phyloP scores from a whole-genome alignment of 2,329 filamentous ascomycete genomes.

The Graphilbum fragrans region DNA sequence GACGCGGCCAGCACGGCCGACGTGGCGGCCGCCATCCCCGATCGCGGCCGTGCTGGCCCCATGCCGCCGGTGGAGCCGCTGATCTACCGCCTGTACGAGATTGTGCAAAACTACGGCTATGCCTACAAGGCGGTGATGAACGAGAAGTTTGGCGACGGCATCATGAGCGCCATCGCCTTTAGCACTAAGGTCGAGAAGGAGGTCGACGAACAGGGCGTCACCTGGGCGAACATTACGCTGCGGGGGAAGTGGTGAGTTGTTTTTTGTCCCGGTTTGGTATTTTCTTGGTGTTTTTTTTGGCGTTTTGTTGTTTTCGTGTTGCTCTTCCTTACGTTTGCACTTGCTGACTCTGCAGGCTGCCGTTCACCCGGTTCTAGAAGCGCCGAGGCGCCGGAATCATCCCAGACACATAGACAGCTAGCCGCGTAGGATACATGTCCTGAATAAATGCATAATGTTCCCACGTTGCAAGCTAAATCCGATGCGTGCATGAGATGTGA shows the following conservation, averaged over 20 bases:
- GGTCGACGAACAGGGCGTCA: slow-evolving; percentile 65
- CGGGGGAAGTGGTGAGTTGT: slow-evolving; percentile 66
- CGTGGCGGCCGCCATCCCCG: slow-evolving; percentile 56
- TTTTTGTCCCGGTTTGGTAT: not conserved
- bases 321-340: slow-evolving; percentile 2
- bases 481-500: not conserved
- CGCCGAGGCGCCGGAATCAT: too few species aligned
- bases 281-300: not conserved
- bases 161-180: slow-evolving; percentile 94
- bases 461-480: too few species aligned
- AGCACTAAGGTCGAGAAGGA: slow-evolving; percentile 90
- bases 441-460: too few species aligned
- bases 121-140: slow-evolving; percentile 92
- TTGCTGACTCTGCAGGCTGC: slow-evolving; percentile 17
- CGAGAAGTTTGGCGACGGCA: slow-evolving; percentile 88
- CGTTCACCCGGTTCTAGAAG: slow-evolving; percentile 23
- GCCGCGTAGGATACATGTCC: too few species aligned
- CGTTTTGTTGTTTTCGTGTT: not conserved
- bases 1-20: slow-evolving; percentile 33
- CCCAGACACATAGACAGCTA: too few species aligned
- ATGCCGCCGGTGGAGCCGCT: slow-evolving; percentile 79
- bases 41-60: slow-evolving; percentile 65
- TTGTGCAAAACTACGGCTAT: slow-evolving; percentile 94
- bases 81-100: slow-evolving; percentile 86
- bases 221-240: slow-evolving; percentile 77